Evolutionary conservation across 768 basidiomycete genomes (phyloP), one percentile per base, ranked within the genome.

Genomic region (Suillus weaverae): DNA sequence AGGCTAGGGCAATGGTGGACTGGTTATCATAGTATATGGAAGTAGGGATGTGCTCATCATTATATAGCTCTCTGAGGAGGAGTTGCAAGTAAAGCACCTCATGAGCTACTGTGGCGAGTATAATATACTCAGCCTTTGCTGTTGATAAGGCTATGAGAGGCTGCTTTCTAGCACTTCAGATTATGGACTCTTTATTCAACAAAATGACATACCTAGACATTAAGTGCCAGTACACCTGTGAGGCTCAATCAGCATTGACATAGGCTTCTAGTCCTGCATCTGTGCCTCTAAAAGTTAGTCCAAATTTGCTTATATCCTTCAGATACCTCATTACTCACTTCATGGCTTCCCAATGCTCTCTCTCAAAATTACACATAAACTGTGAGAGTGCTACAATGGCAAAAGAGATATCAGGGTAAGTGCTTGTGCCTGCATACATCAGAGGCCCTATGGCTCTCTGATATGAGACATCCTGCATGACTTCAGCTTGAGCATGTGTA

Each of bases 391-490:
- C 22, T 8, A 26, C 35, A 4, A 79, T 71, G 2, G 79, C 68
- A 59, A 70, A 78, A 0, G 72, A 60, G 39, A 80, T n/a, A n/a
- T n/a, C n/a, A n/a, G n/a, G n/a, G 3, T 66, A 65, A 5, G 78
- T 80, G 30, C 69, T 70, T 22, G 77, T 64, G 2, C 76, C 66
- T 0, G 69, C 62, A 64, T 80, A 79, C 71, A 77, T 77, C 8
- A 81, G 70, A 2, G 73, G 67, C 1, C 79, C 74, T 33, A 80
- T 65, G 20, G 69, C 72, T 32, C 73, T 65, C 11, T 70, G 62
- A 53, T 80, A 80, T 64, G 59, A 50, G 38, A 38, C 11, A 13
- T 38, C 38, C 10, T 38, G 11, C 38, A 38, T 38, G 38, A 9
- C 38, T 2, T 38, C 11, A 2, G 2, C 10, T 38, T 38, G 38